A percentile compares a stretch with the other conserved stretches of the same genome.
These are phyloP conservation scores for Aspergillus ostianus DNA, from an alignment of 495 filamentous ascomycete species.

Conservation along the genomic window DNA sequence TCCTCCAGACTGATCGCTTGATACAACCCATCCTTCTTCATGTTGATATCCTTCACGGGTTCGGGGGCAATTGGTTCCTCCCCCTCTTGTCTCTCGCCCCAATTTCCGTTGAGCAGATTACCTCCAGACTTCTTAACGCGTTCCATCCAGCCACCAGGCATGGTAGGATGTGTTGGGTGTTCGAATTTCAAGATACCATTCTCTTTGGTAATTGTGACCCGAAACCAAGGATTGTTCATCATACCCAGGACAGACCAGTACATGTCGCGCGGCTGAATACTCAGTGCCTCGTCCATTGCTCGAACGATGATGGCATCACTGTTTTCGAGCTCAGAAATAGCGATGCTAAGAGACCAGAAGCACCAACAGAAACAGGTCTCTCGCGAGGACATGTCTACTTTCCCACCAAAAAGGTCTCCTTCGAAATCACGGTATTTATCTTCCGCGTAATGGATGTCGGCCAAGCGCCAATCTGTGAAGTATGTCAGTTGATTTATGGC, in stretches of 20 bases:
- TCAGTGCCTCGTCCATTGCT: constrained; percentile 91
- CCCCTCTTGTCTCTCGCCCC: constrained; percentile 74
- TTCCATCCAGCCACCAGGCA: constrained; percentile 94
- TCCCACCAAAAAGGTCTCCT: constrained; percentile 70
- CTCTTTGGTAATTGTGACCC: constrained; percentile 76
- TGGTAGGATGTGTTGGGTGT: constrained; percentile 83
- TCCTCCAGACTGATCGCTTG: constrained; percentile 68
- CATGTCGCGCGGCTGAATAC: constrained; percentile 86
- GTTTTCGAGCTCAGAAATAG: constrained; percentile 56
- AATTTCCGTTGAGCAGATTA: constrained; percentile 76
- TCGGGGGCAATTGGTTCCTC: constrained; percentile 47
- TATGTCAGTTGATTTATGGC: neutral
- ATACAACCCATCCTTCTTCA: constrained; percentile 71
- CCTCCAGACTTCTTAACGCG: constrained; percentile 85
- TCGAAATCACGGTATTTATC: constrained; percentile 76
- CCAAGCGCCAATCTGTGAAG: constrained; percentile 68
- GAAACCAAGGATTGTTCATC: constrained; percentile 99
- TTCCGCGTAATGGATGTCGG: constrained; percentile 80
- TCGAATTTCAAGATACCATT: constrained; percentile 71
- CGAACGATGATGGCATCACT: constrained; percentile 78
- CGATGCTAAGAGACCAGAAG: constrained; percentile 81
- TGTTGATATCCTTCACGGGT: constrained; percentile 66
- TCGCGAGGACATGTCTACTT: constrained; percentile 77
- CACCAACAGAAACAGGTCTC: constrained; percentile 91
- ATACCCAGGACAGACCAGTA: constrained; percentile 97